These are phyloP conservation scores for Fraxinus sp. DNA, from an alignment of 305 asterid genomes.

Conservation along the genomic window DNA sequence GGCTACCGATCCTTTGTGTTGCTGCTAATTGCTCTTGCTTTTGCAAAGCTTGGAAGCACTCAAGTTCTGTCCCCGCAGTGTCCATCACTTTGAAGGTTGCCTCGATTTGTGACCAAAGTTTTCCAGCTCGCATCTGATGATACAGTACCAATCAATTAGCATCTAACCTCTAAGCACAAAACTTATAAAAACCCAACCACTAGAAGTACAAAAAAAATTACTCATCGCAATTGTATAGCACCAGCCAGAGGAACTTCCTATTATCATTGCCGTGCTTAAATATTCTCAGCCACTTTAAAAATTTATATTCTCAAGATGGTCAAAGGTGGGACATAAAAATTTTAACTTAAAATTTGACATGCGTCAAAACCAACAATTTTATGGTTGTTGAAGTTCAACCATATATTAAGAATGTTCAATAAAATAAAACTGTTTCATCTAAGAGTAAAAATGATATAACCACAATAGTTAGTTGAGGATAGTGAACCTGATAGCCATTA, in stretches of 20 bases:
- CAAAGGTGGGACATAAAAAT: neutral
- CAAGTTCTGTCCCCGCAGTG: slow-evolving; percentile 79
- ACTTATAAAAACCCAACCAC: neutral
- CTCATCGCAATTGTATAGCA: neutral
- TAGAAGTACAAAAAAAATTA: neutral
- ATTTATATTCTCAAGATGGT: neutral
- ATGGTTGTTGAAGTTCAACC: slow-evolving; percentile 10
- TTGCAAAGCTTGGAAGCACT: slow-evolving; percentile 78
- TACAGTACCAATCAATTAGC: slow-evolving; percentile 12
- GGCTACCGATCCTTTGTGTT: slow-evolving; percentile 65
- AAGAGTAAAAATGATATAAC: slow-evolving; percentile 1
- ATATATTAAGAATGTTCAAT: slow-evolving; percentile 8
- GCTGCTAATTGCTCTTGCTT: slow-evolving; percentile 78
- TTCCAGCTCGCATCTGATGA: slow-evolving; percentile 66
- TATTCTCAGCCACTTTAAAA: neutral
- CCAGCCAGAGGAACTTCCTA: neutral
- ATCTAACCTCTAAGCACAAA: slow-evolving; percentile 2
- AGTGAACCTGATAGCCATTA: slow-evolving; percentile 78
- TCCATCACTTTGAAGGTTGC: slow-evolving; percentile 75
- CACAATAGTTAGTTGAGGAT: slow-evolving; percentile 21
- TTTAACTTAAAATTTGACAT: neutral
- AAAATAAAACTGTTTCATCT: neutral
- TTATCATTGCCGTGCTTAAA: neutral
- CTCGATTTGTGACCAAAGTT: slow-evolving; percentile 74
- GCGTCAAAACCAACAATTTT: slow-evolving; percentile 5